A percentile compares a stretch with the other conserved stretches of the same genome.
Conservation (phyloP, 192 early-diverging fungal species). For the Spizellomyces sp. region DNA sequence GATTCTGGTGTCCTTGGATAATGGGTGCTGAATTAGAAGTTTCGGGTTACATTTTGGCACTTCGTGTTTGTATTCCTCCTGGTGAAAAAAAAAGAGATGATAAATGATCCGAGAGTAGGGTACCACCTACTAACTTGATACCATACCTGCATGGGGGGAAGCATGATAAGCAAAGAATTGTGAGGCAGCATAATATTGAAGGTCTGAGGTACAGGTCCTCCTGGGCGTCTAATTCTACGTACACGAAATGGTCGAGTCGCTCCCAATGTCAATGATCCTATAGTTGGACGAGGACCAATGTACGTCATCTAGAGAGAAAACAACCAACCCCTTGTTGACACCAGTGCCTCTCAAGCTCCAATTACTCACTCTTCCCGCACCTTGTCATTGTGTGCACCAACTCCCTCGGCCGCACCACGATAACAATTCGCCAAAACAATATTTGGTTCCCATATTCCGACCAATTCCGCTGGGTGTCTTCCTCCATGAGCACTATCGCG, state of each 20-base stretch:
- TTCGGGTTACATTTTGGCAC: slow-evolving; percentile 33
- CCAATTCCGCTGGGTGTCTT: slow-evolving; percentile 18
- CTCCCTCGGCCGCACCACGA: slow-evolving; percentile 31
- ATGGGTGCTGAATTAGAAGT: slow-evolving; percentile 32
- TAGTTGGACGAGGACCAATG: slow-evolving; percentile 51
- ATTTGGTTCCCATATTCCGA: slow-evolving; percentile 44
- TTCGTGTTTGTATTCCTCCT: slow-evolving; percentile 50
- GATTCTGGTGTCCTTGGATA: slow-evolving; percentile 41
- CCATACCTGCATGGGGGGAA: slow-evolving; percentile 44
- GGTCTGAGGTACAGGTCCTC: slow-evolving; percentile 27
- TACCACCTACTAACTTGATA: neutral
- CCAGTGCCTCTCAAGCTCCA: neutral
- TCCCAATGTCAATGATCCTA: slow-evolving; percentile 50
- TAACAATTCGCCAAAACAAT: slow-evolving; percentile 49
- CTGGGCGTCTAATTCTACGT: slow-evolving; percentile 17
- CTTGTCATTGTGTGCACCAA: slow-evolving; percentile 47
- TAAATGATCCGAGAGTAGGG: neutral
- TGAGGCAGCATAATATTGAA: slow-evolving; percentile 49
- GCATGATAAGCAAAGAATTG: slow-evolving; percentile 55
- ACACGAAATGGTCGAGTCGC: slow-evolving; percentile 49
- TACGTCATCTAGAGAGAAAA: slow-evolving; percentile 36
- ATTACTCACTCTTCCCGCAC: slow-evolving; percentile 3
- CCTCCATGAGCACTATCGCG: neutral
- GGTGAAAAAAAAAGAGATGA: neutral
- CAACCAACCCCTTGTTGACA: neutral